These are phyloP conservation scores for Picocystis sp. DNA, from an alignment of 163 green algal genomes.

Conservation along the genomic window DNA sequence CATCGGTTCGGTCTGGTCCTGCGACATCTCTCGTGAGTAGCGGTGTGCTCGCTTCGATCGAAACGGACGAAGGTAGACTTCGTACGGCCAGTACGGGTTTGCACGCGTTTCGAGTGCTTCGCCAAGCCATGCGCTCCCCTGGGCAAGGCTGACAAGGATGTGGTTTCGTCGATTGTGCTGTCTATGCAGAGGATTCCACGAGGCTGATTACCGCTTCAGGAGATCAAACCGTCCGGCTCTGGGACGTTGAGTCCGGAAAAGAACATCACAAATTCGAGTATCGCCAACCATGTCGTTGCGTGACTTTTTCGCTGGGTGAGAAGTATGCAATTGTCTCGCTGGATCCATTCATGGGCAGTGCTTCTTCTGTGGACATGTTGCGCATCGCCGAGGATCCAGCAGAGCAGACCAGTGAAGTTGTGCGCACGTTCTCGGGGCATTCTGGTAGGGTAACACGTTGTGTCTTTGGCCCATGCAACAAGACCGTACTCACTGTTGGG, in stretches of 20 bases:
- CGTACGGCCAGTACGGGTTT: too few relatives aligned
- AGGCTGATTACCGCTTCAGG: constrained; percentile 65
- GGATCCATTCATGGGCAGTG: constrained; percentile 79
- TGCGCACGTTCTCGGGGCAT: constrained; percentile 16
- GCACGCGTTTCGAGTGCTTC: too few relatives aligned
- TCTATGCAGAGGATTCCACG: constrained; percentile 47
- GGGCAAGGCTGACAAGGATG: not conserved
- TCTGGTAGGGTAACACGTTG: constrained; percentile 22
- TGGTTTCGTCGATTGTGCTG: not conserved
- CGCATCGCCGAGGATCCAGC: constrained; percentile 53
- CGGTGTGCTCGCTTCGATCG: not conserved
- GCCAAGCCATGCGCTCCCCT: too few relatives aligned
- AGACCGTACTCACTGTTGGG: constrained; percentile 52
- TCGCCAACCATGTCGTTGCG: constrained; percentile 58
- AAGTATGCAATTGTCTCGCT: constrained; percentile 63
- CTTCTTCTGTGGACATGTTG: constrained; percentile 66
- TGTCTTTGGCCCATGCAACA: constrained; percentile 44
- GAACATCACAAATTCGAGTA: constrained; percentile 63
- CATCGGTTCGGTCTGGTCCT: constrained; percentile 85
- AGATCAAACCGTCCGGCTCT: constrained; percentile 68
- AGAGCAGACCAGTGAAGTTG: constrained; percentile 38
- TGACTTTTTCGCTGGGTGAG: constrained; percentile 67
- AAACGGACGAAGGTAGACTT: too few relatives aligned
- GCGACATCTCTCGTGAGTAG: constrained; percentile 65
- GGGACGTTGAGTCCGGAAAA: constrained; percentile 56